These are phyloP conservation scores for Chlamydomonas urium DNA, from an alignment of 139 green algal genomes.

Conservation along the genomic window DNA sequence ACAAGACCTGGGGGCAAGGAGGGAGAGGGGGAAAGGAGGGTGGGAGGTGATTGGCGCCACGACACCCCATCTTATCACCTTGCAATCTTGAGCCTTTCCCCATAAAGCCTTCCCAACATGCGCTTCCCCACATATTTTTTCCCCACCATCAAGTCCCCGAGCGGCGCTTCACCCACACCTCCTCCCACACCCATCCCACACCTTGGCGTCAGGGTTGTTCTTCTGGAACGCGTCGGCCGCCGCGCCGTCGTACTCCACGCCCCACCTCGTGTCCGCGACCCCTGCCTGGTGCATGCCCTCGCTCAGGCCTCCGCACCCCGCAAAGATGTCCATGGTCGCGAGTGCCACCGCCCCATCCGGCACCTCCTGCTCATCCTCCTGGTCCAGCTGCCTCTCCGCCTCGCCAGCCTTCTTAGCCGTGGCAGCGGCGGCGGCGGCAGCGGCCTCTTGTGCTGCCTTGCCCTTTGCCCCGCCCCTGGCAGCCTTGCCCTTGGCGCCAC, in stretches of 20 bases:
- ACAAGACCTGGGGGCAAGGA: too few relatives aligned
- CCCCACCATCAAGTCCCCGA: too few relatives aligned
- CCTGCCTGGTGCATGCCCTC: slow-evolving; percentile 90
- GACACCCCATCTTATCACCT: too few relatives aligned
- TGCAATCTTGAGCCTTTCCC: too few relatives aligned
- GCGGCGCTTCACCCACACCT: too few relatives aligned
- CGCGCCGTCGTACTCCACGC: slow-evolving; percentile 90
- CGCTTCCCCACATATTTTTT: too few relatives aligned
- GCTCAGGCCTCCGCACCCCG: slow-evolving; percentile 88
- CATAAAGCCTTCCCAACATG: too few relatives aligned
- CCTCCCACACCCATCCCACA: too few relatives aligned
- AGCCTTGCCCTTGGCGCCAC: slow-evolving; percentile 36
- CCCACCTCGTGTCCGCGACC: slow-evolving; percentile 78
- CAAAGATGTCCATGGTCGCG: slow-evolving; percentile 95
- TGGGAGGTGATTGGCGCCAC: too few relatives aligned
- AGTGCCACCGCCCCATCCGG: slow-evolving; percentile 21
- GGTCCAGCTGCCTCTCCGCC: too few relatives aligned
- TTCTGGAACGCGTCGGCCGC: slow-evolving; percentile 86
- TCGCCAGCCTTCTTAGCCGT: neutral
- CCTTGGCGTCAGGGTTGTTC: slow-evolving; percentile 77
- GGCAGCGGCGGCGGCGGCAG: neutral
- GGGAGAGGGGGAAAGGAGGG: too few relatives aligned
- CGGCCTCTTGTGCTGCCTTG: slow-evolving; percentile 9
- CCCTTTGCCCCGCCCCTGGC: slow-evolving; percentile 6
- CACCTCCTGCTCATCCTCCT: slow-evolving; percentile 17